These are phyloP conservation scores for Spatholobus suberectus DNA, from an alignment of 306 rosid genomes.

Conservation along the genomic window DNA sequence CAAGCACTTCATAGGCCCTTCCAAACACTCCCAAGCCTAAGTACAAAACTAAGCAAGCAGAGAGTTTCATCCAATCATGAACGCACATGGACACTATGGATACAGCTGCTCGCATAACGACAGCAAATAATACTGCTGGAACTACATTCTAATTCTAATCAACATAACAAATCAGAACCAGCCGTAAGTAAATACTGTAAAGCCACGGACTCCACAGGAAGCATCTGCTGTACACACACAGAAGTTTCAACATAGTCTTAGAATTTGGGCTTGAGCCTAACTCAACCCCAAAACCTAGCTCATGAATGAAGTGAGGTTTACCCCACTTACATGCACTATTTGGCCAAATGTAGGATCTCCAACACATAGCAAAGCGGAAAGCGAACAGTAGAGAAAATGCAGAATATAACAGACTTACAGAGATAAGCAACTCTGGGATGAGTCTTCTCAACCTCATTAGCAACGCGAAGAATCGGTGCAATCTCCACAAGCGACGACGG, in stretches of 20 bases:
- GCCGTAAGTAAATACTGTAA: no score
- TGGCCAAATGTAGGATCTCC: no score
- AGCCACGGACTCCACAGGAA: background rate
- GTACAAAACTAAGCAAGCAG: background rate
- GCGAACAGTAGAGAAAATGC: background rate
- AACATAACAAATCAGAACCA: constrained; percentile 2
- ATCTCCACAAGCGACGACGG: constrained; percentile 94
- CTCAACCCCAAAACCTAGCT: no score
- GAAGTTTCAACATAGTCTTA: background rate
- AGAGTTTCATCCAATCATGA: background rate
- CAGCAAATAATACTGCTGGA: background rate
- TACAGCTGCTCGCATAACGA: background rate
- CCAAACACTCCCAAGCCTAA: background rate
- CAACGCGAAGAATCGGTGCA: constrained; percentile 97
- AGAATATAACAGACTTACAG: constrained; percentile 57
- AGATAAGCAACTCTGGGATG: constrained; percentile 97
- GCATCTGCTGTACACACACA: background rate
- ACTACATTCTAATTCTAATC: background rate
- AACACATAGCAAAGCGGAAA: background rate
- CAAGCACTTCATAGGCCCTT: background rate
- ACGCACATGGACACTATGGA: background rate
- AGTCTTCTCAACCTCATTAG: constrained; percentile 92
- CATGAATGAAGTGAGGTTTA: no score
- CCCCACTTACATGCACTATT: no score
- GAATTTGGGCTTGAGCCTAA: no score